Base-by-base conservation (phyloP, 352 stramenopile species). In the Phytophthora capsici region DNA sequence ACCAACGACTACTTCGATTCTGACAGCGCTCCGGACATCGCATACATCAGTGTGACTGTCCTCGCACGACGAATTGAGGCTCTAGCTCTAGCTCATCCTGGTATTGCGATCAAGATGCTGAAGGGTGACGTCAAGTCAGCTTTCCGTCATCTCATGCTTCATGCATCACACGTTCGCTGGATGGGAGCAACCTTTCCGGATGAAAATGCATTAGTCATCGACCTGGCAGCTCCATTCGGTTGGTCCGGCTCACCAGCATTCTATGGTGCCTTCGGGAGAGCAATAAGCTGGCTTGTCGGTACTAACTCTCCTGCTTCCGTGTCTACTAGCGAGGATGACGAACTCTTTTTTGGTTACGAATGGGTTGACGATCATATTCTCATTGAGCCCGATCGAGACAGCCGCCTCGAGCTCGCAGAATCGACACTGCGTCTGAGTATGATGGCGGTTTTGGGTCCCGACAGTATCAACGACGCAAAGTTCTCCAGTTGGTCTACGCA, bases 291-390 rank as follows among this genome's bases (percentile, higher is more conserved):
- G 49, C 14, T 70, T 0, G 17, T 63, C 6, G 28, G 46, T 16
- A 36, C 13, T 0, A 70, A 66, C 32, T 74, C 66, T n/a, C 59
- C 60, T 13, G 34, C 44, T 13, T 53, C 66, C 7, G 54, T 69
- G 1, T 53, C 54, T 0, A 44, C 50, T 1, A 48, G 48, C 3
- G 4, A 3, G 0, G 73, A 73, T 23, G n/a, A 40, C 0, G 48
- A 64, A 3, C 25, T 38, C 2, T 73, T 74, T 20, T 75, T 70
- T 20, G 46, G 30, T 0, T 77, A 59, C 25, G 57, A 74, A 17
- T 80, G 63, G 60, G 56, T 72, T 0, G 71, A 74, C 25, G 67
- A 77, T 28, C 71, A 77, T 16, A 56, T 77, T n/a, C 6, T 74
- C 0, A 53, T 80, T 13, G 71, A 76, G n/a, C n/a, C 40, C 5